phyloP scores from a whole-genome alignment of 306 rosid genomes.

The Corylus avellana region DNA sequence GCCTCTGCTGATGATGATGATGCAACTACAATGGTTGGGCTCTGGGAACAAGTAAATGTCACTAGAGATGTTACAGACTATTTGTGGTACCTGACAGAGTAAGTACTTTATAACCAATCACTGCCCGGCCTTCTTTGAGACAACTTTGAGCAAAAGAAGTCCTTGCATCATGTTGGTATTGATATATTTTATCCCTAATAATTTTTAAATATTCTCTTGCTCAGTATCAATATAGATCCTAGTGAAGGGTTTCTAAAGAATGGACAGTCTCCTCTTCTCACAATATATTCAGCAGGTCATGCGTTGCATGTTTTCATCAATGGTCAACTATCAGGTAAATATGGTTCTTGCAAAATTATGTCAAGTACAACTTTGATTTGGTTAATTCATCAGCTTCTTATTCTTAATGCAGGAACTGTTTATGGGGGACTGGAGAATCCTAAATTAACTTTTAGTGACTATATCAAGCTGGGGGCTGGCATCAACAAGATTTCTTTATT shows the following conservation, averaged over 20 bases:
- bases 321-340: conserved; percentile 80
- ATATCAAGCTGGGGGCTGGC: conserved; percentile 67
- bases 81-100: conserved; percentile 99
- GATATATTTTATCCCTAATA: conserved; percentile 12
- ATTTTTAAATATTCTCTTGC: conserved; percentile 7
- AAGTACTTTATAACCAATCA: conserved; percentile 39
- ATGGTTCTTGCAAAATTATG: neutral
- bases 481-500: conserved; percentile 88
- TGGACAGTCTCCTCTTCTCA: conserved; percentile 69
- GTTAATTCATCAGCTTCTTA: conserved; percentile 19
- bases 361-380: conserved; percentile 12
- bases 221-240: conserved; percentile 73
- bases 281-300: conserved; percentile 87
- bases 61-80: conserved; percentile 85
- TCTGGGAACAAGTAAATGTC: conserved; percentile 72
- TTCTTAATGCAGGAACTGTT: conserved; percentile 58
- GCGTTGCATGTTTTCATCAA: conserved; percentile 85
- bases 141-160: neutral
- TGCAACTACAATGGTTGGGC: conserved; percentile 50
- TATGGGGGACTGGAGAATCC: conserved; percentile 62
- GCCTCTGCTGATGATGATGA: conserved; percentile 53
- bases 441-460: conserved; percentile 60
- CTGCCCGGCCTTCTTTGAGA: conserved; percentile 3
- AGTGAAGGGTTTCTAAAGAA: conserved; percentile 67
- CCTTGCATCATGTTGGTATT: conserved; percentile 14